Conservation (phyloP, 805 yeast species). For the Candida methanosorbosa region DNA sequence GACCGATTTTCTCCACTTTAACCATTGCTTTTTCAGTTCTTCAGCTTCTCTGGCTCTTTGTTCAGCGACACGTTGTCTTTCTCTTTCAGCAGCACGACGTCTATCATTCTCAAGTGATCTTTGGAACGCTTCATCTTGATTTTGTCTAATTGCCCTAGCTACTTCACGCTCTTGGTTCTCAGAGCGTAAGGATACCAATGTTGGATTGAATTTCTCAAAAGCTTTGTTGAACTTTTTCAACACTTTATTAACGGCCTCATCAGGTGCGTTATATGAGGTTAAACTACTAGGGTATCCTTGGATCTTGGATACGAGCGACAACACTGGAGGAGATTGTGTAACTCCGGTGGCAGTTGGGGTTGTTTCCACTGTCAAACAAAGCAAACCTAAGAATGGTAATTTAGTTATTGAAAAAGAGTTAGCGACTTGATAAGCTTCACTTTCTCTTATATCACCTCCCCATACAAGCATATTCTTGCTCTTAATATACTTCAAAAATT, state of each 20-base stretch:
- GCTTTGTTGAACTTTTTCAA: conserved; percentile 27
- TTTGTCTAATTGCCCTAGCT: conserved; percentile 48
- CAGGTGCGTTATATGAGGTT: conserved; percentile 22
- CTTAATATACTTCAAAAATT: conserved; percentile 37
- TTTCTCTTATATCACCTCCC: conserved; percentile 80
- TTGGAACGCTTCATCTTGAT: conserved; percentile 74
- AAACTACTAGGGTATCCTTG: conserved; percentile 49
- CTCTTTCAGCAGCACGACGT: conserved; percentile 35
- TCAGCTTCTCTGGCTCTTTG: conserved; percentile 11
- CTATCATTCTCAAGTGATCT: conserved; percentile 63
- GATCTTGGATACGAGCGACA: conserved; percentile 51
- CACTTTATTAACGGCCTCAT: conserved; percentile 21
- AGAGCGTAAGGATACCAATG: conserved; percentile 48
- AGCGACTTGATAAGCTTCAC: conserved; percentile 80
- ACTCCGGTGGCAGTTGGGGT: conserved; percentile 51
- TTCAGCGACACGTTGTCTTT: conserved; percentile 15
- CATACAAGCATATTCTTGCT: conserved; percentile 57
- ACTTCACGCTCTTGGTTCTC: conserved; percentile 55
- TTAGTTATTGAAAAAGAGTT: conserved; percentile 61
- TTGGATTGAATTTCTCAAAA: conserved; percentile 48
- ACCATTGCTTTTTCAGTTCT: conserved; percentile 29
- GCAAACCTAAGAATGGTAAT: conserved; percentile 75
- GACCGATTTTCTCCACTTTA: conserved; percentile 34
- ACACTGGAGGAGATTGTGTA: conserved; percentile 40
- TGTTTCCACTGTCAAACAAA: conserved; percentile 56